Conservation (phyloP, 2,329 filamentous ascomycete species). For the Akanthomyces uredinophilus region DNA sequence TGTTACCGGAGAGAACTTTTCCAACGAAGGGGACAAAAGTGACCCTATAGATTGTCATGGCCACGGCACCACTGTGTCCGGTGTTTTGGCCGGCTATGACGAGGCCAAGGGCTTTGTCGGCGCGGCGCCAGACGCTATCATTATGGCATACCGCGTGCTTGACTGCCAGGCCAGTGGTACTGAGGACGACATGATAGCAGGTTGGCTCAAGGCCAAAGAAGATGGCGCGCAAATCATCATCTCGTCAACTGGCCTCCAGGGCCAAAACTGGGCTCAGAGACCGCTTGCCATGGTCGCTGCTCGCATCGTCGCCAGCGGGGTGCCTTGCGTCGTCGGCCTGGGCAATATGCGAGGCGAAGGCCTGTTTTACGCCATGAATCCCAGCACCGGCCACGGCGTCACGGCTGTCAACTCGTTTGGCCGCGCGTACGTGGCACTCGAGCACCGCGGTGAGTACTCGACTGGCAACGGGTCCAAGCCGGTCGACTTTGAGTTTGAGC, state of each 20-base stretch:
- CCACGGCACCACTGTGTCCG: conserved; percentile 15
- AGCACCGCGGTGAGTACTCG: neutral
- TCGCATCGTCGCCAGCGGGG: neutral
- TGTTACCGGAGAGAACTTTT: neutral
- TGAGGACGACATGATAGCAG: conserved; percentile 12
- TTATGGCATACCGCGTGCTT: neutral
- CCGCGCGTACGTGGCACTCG: neutral
- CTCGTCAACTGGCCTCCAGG: conserved; percentile 1
- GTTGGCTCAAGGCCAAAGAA: conserved; percentile 10
- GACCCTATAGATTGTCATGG: conserved; percentile 12
- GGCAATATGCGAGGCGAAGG: neutral
- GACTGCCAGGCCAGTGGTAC: neutral
- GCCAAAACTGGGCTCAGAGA: neutral
- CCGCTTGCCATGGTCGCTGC: neutral
- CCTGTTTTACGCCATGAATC: conserved; percentile 5
- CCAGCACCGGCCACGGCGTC: conserved; percentile 4
- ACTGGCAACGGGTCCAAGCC: neutral
- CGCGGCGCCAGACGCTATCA: neutral
- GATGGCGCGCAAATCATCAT: conserved; percentile 12
- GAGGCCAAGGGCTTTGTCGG: neutral
- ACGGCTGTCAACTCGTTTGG: conserved; percentile 10
- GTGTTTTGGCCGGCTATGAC: conserved; percentile 6
- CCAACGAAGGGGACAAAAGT: neutral
- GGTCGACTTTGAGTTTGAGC: neutral
- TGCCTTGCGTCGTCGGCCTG: conserved; percentile 2